Percentiles rank a stretch among this genome's conserved stretches.
Conservation (phyloP, 352 stramenopile species). For the Globisporangium apiculatum region DNA sequence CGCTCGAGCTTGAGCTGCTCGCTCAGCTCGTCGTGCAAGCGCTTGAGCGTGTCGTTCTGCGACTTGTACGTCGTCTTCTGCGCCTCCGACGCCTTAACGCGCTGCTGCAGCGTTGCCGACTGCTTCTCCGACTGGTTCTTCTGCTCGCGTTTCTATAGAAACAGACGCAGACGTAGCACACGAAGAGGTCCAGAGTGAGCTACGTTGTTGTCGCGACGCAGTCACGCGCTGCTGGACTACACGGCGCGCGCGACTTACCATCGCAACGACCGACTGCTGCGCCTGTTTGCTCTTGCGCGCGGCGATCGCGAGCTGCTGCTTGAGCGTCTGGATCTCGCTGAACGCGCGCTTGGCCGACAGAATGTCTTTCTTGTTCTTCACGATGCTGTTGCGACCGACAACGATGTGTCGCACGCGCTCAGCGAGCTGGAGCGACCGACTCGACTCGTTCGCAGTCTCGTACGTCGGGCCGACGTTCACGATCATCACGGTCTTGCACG, state of each 20-base stretch:
- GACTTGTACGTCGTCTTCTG: slow-evolving; percentile 52
- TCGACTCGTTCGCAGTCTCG: slow-evolving; percentile 80
- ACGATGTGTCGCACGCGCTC: slow-evolving; percentile 77
- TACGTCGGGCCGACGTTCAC: slow-evolving; percentile 85
- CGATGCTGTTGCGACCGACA: slow-evolving; percentile 69
- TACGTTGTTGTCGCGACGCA: too few relatives aligned
- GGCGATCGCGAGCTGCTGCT: slow-evolving; percentile 86
- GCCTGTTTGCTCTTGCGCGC: slow-evolving; percentile 82
- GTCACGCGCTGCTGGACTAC: not conserved
- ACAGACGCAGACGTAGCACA: slow-evolving; percentile 6
- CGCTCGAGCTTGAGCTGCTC: slow-evolving; percentile 67
- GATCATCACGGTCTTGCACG: slow-evolving; percentile 94
- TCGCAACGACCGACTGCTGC: slow-evolving; percentile 86
- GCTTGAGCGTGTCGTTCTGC: slow-evolving; percentile 63
- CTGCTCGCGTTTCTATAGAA: slow-evolving; percentile 87
- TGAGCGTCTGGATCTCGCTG: slow-evolving; percentile 92
- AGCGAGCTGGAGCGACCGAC: slow-evolving; percentile 84
- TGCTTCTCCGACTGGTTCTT: slow-evolving; percentile 90
- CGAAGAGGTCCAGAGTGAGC: not conserved
- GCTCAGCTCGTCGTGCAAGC: slow-evolving; percentile 57
- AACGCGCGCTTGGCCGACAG: slow-evolving; percentile 91
- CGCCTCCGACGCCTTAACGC: slow-evolving; percentile 74
- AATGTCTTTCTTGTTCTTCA: slow-evolving; percentile 82
- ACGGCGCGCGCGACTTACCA: slow-evolving; percentile 63
- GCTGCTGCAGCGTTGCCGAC: slow-evolving; percentile 58